Conservation (phyloP, 1,284 basidiomycete genomes). For the Fistulinella staudtii region DNA sequence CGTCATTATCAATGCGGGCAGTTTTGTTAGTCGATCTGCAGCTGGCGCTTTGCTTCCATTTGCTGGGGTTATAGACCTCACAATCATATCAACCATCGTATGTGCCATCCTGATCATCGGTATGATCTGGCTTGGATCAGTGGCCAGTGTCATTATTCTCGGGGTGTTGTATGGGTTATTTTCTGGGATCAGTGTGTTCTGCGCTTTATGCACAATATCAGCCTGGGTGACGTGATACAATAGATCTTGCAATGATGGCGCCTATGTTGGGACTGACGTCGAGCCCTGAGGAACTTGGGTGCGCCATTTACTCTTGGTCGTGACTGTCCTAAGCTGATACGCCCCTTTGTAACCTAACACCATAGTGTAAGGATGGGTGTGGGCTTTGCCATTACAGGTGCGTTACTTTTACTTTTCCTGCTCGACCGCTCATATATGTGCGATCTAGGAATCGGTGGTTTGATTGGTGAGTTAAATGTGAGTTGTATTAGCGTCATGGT, state of each 20-base stretch:
- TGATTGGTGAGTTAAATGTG: slow-evolving; percentile 22
- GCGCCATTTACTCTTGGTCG: not conserved
- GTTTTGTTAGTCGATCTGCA: slow-evolving; percentile 38
- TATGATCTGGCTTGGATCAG: slow-evolving; percentile 39
- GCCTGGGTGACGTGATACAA: too few species aligned
- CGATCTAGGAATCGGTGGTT: slow-evolving; percentile 21
- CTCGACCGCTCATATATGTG: not conserved
- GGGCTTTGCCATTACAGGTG: slow-evolving; percentile 24
- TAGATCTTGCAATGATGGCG: slow-evolving; percentile 26
- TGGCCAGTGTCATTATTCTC: slow-evolving; percentile 41
- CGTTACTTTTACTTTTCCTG: not conserved
- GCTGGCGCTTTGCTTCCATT: slow-evolving; percentile 35
- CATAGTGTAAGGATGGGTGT: slow-evolving; percentile 27
- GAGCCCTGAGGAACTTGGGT: slow-evolving; percentile 28
- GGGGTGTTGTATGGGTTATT: slow-evolving; percentile 50
- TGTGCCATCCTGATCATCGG: slow-evolving; percentile 37
- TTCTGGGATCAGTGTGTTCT: slow-evolving; percentile 39
- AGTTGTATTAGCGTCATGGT: too few species aligned
- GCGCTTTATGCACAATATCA: too few species aligned
- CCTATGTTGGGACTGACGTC: slow-evolving; percentile 26
- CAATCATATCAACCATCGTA: slow-evolving; percentile 30
- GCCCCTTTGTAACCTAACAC: not conserved
- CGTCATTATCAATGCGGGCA: slow-evolving; percentile 42
- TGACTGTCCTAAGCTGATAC: not conserved
- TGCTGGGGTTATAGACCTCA: slow-evolving; percentile 40